phyloP scores from a whole-genome alignment of 441 rosid species.

The Mallotus repandus region DNA sequence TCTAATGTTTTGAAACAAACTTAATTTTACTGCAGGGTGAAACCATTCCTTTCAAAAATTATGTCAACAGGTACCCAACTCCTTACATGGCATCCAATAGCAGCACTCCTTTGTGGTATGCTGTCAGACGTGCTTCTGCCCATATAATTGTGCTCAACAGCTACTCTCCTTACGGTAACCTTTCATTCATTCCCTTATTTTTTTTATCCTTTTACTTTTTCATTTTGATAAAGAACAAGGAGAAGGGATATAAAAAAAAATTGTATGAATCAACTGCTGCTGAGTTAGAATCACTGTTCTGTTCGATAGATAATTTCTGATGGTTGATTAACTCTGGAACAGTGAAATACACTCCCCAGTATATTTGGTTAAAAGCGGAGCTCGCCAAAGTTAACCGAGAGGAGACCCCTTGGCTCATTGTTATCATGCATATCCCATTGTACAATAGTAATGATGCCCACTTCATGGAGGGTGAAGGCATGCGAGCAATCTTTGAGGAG shows the following conservation, averaged over 20 bases:
- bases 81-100: conserved; percentile 50
- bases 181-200: not conserved
- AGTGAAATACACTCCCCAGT: conserved; percentile 52
- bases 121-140: conserved; percentile 55
- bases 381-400: conserved; percentile 42
- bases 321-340: conserved; percentile 12
- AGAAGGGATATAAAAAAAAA: too few relatives aligned
- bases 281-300: too few relatives aligned
- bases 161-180: conserved; percentile 58
- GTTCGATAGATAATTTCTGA: too few relatives aligned
- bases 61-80: conserved; percentile 47
- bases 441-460: conserved; percentile 44
- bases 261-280: too few relatives aligned
- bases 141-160: conserved; percentile 54
- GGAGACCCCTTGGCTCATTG: conserved; percentile 55
- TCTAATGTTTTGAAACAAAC: too few relatives aligned
- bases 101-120: conserved; percentile 53
- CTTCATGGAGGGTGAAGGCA: conserved; percentile 54
- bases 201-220: too few relatives aligned
- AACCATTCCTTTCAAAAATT: conserved; percentile 45
- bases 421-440: conserved; percentile 44
- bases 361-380: conserved; percentile 42
- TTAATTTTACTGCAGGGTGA: conserved; percentile 37
- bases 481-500: conserved; percentile 39
- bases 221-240: too few relatives aligned